Percentiles rank a stretch among this genome's conserved stretches.
These are phyloP conservation scores for Phytophthora capsici DNA, from an alignment of 352 stramenopile genomes.

Conservation along the genomic window DNA sequence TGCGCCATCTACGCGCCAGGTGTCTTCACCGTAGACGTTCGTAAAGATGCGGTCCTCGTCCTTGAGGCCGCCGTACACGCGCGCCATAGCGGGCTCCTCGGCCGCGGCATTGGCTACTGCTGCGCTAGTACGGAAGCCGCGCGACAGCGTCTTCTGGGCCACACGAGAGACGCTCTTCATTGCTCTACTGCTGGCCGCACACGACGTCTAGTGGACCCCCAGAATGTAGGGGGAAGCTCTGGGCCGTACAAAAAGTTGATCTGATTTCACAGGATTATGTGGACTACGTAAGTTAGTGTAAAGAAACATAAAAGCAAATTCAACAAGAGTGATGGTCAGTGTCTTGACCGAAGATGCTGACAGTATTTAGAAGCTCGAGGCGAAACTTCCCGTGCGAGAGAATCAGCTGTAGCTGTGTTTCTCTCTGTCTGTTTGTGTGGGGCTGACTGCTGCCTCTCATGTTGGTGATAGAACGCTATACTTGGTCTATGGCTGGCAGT, in stretches of 20 bases:
- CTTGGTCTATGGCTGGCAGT: slow-evolving; percentile 13
- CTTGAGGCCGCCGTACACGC: slow-evolving; percentile 95
- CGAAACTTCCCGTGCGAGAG: slow-evolving; percentile 12
- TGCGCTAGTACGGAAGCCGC: slow-evolving; percentile 49
- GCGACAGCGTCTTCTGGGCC: slow-evolving; percentile 40
- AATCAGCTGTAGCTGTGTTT: not conserved
- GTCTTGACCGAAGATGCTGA: not conserved
- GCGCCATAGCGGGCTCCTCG: slow-evolving; percentile 67
- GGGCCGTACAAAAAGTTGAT: slow-evolving; percentile 33
- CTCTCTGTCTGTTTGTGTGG: not conserved
- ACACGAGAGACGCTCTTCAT: slow-evolving; percentile 50
- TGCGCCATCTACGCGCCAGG: slow-evolving; percentile 86
- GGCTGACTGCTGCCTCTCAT: not conserved
- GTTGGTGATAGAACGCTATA: slow-evolving; percentile 11
- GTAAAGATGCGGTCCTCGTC: slow-evolving; percentile 99
- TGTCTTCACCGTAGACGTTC: slow-evolving; percentile 99
- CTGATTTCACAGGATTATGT: slow-evolving; percentile 27
- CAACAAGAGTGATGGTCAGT: slow-evolving; percentile 2
- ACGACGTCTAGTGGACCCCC: slow-evolving; percentile 29
- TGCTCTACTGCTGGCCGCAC: slow-evolving; percentile 26
- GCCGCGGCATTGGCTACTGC: slow-evolving; percentile 44
- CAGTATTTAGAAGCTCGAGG: not conserved
- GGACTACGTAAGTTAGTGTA: not conserved
- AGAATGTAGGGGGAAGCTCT: slow-evolving; percentile 22
- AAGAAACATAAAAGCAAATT: slow-evolving; percentile 27